These are phyloP conservation scores for Thuja plicata DNA, from an alignment of 83 land plant genomes.

Conservation along the genomic window DNA sequence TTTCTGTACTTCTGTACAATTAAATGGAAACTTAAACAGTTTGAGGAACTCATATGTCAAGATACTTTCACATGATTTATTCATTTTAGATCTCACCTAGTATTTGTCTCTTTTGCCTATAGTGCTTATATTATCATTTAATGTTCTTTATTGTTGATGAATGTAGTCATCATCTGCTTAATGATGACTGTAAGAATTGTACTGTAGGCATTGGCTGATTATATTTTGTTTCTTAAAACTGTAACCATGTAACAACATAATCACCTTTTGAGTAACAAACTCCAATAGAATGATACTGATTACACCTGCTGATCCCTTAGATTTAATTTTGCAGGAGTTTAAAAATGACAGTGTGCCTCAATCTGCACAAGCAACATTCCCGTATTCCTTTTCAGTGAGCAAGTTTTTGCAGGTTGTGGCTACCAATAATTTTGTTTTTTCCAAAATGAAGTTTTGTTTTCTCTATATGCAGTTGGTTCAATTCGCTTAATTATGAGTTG, in stretches of 20 bases:
- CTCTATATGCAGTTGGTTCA: neutral
- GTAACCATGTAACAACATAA: neutral
- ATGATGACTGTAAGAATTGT: neutral
- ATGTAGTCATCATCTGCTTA: neutral
- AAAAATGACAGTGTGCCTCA: constrained; percentile 65
- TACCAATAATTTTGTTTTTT: neutral
- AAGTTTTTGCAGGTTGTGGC: constrained; percentile 74
- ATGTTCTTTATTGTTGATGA: neutral
- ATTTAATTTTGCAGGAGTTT: constrained; percentile 44
- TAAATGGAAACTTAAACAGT: neutral
- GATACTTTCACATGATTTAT: neutral
- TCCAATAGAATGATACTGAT: neutral
- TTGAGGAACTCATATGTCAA: neutral
- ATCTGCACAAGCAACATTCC: constrained; percentile 81
- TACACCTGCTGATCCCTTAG: neutral
- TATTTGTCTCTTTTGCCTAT: neutral
- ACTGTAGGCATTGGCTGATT: neutral
- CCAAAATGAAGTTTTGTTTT: neutral
- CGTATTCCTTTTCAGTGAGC: constrained; percentile 78
- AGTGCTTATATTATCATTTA: neutral
- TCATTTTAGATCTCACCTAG: neutral
- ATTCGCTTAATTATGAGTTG: neutral
- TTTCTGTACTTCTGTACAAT: neutral
- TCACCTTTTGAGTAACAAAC: neutral
- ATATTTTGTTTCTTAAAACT: neutral